Conservation (phyloP, 208 protist genomes). For the Crithidia expoeki region DNA sequence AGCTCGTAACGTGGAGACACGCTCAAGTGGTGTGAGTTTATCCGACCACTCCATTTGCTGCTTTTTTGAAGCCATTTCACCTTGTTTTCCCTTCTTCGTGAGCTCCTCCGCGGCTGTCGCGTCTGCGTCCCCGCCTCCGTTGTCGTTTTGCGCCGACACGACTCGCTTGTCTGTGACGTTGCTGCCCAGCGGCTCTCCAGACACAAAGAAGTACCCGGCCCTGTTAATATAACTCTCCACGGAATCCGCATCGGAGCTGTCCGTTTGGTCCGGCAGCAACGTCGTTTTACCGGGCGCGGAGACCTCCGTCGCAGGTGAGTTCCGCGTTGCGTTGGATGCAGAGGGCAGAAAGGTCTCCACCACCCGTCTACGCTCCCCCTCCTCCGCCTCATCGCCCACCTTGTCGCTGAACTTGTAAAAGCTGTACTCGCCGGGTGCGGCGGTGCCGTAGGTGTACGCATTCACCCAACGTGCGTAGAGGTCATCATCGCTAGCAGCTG, state of each 20-base stretch:
- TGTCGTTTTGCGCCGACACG: neutral
- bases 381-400: too few relatives aligned
- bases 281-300: neutral
- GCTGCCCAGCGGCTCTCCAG: neutral
- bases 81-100: neutral
- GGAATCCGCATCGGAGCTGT: neutral
- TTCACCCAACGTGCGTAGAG: slow-evolving; percentile 13
- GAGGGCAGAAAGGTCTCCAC: neutral
- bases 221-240: slow-evolving; percentile 1
- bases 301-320: neutral
- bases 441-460: slow-evolving; percentile 20
- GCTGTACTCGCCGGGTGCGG: slow-evolving; percentile 1
- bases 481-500: neutral
- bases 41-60: neutral
- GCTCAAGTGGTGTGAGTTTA: neutral
- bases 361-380: neutral
- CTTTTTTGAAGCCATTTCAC: neutral
- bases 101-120: too few relatives aligned
- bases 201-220: slow-evolving; percentile 9
- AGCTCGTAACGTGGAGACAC: neutral
- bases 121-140: neutral
- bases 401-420: slow-evolving; percentile 4
- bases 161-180: neutral
- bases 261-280: neutral
- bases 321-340: neutral